Evolutionary conservation across 805 yeast species (phyloP).

Genomic region (Vanderwaltozyma yarrowii): DNA sequence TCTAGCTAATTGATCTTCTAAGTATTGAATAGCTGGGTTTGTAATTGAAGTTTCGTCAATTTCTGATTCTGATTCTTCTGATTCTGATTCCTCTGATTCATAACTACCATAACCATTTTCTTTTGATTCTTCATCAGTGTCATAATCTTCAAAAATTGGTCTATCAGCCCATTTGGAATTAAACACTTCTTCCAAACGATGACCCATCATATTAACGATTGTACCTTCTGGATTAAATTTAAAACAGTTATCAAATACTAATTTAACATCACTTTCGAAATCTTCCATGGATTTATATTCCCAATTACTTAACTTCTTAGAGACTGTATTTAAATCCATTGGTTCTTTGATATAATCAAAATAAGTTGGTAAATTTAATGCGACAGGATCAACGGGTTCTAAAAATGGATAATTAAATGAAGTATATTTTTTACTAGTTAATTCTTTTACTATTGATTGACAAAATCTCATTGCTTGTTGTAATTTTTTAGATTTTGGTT

Average conservation of each 20-base stretch:
- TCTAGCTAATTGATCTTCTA: conserved; percentile 77
- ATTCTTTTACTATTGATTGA: conserved; percentile 70
- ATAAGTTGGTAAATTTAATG: conserved; percentile 85
- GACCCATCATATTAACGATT: conserved; percentile 93
- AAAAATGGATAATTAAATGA: conserved; percentile 82
- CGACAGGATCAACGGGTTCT: conserved; percentile 92
- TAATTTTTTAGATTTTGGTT: conserved; percentile 81
- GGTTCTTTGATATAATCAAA: conserved; percentile 80
- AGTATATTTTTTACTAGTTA: conserved; percentile 73
- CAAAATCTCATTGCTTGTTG: conserved; percentile 86
- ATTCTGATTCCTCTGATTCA: conserved; percentile 21
- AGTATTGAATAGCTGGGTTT: conserved; percentile 81
- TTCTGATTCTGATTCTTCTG: conserved; percentile 30
- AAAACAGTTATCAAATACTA: conserved; percentile 84
- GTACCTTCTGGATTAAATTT: conserved; percentile 94
- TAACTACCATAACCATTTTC: conserved; percentile 27
- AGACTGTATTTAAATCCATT: conserved; percentile 87
- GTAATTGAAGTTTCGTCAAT: conserved; percentile 55
- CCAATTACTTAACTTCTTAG: conserved; percentile 70
- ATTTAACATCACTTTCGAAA: conserved; percentile 70
- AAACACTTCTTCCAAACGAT: conserved; percentile 74
- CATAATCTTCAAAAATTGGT: conserved; percentile 55
- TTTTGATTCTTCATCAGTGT: conserved; percentile 36
- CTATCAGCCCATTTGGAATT: conserved; percentile 81
- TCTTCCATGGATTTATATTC: conserved; percentile 84